Evolutionary conservation across 176 grass and related monocot genomes (phyloP), one percentile per base, ranked within the genome.

Genomic region (Microstegium vimineum): DNA sequence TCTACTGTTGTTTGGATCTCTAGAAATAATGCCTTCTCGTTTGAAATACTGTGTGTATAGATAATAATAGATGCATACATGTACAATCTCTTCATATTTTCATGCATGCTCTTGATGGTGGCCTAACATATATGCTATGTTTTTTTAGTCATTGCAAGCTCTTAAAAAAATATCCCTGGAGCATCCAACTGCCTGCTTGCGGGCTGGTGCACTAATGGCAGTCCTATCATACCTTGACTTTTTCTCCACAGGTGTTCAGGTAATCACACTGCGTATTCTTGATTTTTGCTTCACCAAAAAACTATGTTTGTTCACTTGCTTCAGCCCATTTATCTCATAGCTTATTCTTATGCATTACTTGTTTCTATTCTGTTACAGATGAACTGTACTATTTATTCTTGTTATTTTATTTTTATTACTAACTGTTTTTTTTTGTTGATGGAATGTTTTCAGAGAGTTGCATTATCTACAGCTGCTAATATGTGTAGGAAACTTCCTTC

Each of bases 181-280:
- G 75, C 92, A 97, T 74, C 94, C 94, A 42, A 97, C 94, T 80
- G 90, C 92, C 72, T 97, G 94, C 66, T 91, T 97, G 73, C 86
- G 94, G 35, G 94, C 94, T 87, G 94, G 94, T 74, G 94, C 94
- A 1, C 90, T 97, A 74, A 97, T 97, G 94, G 94, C 92, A 30
- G 94, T 97, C 40, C 83, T 97, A 11, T 97, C 94, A 47, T 97
- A 97, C 85, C 94, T 97, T 32, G 94, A 97, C 73, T 97, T 97
- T 47, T 97, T 97, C 84, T 92, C 92, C 8, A 97, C 92, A 26
- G 94, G 94, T 81, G 94, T 97, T 89, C 94, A 97, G 86, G 94
- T 90, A 86, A 70, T 54, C 33, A 43, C 30, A 59, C 37, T 34
- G 18, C 26, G 66, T 27, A 62, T 43, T 60, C 26, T 51, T 35